Base-by-base conservation (phyloP, 257 asterid species). In the Jasminum sambac region DNA sequence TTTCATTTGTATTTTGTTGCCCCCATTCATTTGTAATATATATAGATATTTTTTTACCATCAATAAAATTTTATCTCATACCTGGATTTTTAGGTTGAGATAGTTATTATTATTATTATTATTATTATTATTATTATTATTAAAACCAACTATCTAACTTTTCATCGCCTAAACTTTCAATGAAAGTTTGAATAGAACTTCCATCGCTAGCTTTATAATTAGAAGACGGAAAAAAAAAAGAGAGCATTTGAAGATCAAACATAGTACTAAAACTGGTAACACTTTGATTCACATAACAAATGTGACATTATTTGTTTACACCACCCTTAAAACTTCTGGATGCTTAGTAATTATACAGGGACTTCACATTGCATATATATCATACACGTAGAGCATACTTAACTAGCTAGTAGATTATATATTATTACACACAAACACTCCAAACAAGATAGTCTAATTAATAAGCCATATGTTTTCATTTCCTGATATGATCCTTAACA, bases 401-500 rank as follows among this genome's bases (percentile, higher is more conserved):
- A 30, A 48, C n/a, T n/a, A n/a, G n/a, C 66, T 38, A 59, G 24
- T 0, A 16, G 30, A 0, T 3, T 2, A 9, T 40, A 1, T 8
- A n/a, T 8, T 44, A 44, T 44, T 14, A 44, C 55, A 14, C 16
- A 4, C 6, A 44, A 44, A 16, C 55, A 16, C 21, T 6, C 11
- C 11, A 1, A 12, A 41, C 9, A 19, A 57, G 1, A n/a, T n/a
- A 61, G 50, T 36, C 67, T n/a, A n/a, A n/a, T n/a, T 78, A 80
- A 66, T 64, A 82, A 30, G 70, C 75, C 79, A 52, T 52, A 68
- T 79, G 69, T 67, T 69, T 72, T 60, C 77, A 71, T 50, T 69
- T 82, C 50, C 79, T 80, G 11, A 74, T n/a, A 72, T 76, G 66
- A 64, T 69, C 81, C 81, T 17, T 63, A 52, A 69, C 23, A 7